Base-by-base conservation (phyloP, 2,329 filamentous ascomycete species). In the Colletotrichum somersetense region DNA sequence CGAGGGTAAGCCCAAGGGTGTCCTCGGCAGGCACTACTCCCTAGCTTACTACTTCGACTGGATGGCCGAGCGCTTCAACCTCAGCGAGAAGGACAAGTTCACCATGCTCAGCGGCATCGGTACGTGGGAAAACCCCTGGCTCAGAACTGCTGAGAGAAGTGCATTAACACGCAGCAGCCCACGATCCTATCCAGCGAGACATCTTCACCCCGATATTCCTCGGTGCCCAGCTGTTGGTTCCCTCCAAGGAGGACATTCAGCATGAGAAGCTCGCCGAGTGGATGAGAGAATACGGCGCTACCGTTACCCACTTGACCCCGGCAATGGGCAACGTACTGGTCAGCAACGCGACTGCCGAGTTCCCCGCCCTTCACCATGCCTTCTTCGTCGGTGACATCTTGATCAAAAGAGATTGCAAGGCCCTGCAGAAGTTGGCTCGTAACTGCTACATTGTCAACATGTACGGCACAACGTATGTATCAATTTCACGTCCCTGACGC, bases 241-340 rank as follows among this genome's bases (percentile, higher is more conserved):
- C 69, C 3, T 48, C 69, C 65, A 72, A 68, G 69, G 95, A 97
- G 74, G 91, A 95, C 76, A 98, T 98, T 72, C 89, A 92, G 66
- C 93, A 98, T 79, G 95, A 97, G 82, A 91, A 87, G 77, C 85
- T 98, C 18, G 92, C 92, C 5, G 94, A 97, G 78, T 99, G 96
- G 96, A 94, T 98, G 88, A 57, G 55, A 57, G 55, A 86, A 87
- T 64, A 89, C 92, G 64, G 89, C 93, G 78, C 84, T 88, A 67
- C 90, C 93, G 3, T 95, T 26, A 94, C 92, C 16, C 96, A 98
- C 81, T 84, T 98, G 50, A 99, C 96, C 1, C 96, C 96, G 12
- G 96, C 96, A 69, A 98, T 98, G 95, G 95, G 95, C 67, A 94
- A 98, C 77, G 96, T 98, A 73, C 85, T 98, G 2, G 91, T 96